Percentiles rank a stretch among this genome's conserved stretches.
Evolutionary conservation across 148 eudicot genomes (phyloP).

Genomic region (Vaccinium darrowii): DNA sequence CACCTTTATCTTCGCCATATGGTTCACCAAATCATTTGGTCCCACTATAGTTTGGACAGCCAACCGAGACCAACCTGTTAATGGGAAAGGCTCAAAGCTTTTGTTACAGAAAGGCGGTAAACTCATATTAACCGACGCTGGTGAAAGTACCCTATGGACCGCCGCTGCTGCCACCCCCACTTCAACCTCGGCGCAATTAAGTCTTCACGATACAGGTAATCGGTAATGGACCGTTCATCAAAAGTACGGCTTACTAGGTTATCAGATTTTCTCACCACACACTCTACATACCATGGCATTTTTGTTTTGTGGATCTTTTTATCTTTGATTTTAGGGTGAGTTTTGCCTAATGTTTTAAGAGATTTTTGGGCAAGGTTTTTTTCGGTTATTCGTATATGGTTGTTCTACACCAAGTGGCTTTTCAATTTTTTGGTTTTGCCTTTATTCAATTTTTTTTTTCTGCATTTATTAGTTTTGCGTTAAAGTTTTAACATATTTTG

Average conservation of each 20-base stretch:
- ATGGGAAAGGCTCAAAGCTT: conserved; percentile 35
- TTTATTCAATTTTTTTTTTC: too few relatives aligned
- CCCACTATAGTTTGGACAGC: conserved; percentile 47
- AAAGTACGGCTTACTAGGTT: too few relatives aligned
- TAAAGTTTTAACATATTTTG: too few relatives aligned
- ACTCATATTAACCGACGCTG: conserved; percentile 36
- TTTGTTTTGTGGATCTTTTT: background rate
- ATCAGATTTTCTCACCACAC: too few relatives aligned
- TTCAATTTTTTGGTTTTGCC: too few relatives aligned
- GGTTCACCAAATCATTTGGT: conserved; percentile 21
- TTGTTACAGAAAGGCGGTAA: conserved; percentile 29
- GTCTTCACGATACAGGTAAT: conserved; percentile 27
- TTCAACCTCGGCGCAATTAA: background rate
- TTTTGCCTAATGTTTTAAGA: too few relatives aligned
- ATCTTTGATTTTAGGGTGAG: background rate
- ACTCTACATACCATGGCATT: too few relatives aligned
- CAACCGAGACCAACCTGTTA: conserved; percentile 50
- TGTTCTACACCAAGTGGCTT: too few relatives aligned
- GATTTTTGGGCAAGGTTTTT: too few relatives aligned
- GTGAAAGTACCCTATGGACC: conserved; percentile 20
- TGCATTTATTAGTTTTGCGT: too few relatives aligned
- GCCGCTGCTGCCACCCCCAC: conserved; percentile 1
- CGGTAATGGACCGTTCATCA: background rate
- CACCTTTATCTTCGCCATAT: conserved; percentile 37
- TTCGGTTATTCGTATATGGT: too few relatives aligned